Evolutionary conservation across 768 basidiomycete species (phyloP).

Genomic region (Tubosaeta sp.): DNA sequence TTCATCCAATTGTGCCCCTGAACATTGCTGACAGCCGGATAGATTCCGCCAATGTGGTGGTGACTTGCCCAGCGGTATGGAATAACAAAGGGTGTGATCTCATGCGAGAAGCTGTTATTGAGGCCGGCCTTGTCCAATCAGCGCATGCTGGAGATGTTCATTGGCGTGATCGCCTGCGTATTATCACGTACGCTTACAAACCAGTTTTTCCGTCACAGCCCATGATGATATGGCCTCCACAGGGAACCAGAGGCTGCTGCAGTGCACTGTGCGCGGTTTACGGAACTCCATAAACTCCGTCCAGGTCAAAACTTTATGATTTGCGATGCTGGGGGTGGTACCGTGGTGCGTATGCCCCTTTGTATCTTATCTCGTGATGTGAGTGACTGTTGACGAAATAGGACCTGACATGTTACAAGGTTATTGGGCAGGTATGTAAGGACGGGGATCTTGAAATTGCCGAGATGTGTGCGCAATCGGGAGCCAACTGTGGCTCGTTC

Average conservation of each 20-base stretch:
- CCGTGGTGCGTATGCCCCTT: slow-evolving; percentile 43
- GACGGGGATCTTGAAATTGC: slow-evolving; percentile 84
- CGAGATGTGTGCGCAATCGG: slow-evolving; percentile 84
- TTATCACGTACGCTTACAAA: slow-evolving; percentile 56
- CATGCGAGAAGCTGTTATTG: slow-evolving; percentile 82
- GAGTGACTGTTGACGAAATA: slow-evolving; percentile 9
- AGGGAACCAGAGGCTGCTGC: slow-evolving; percentile 84
- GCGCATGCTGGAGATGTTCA: slow-evolving; percentile 61
- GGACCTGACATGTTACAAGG: slow-evolving; percentile 61
- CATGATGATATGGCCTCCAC: slow-evolving; percentile 5
- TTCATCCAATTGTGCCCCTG: background rate
- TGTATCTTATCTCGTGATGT: background rate
- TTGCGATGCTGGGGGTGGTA: slow-evolving; percentile 91
- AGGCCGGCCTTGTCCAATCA: slow-evolving; percentile 73
- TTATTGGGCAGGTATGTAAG: slow-evolving; percentile 74
- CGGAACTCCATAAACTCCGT: slow-evolving; percentile 72
- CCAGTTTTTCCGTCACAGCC: slow-evolving; percentile 3
- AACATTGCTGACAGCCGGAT: slow-evolving; percentile 3
- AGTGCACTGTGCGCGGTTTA: slow-evolving; percentile 80
- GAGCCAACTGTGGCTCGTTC: slow-evolving; percentile 82
- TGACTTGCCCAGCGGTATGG: slow-evolving; percentile 93
- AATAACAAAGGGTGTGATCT: slow-evolving; percentile 80
- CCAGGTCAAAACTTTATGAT: slow-evolving; percentile 86
- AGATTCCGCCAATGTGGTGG: slow-evolving; percentile 82
- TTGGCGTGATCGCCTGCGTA: slow-evolving; percentile 79